Evolutionary conservation across 208 protist genomes (phyloP).

Genomic region (Leishmania martiniquensis): DNA sequence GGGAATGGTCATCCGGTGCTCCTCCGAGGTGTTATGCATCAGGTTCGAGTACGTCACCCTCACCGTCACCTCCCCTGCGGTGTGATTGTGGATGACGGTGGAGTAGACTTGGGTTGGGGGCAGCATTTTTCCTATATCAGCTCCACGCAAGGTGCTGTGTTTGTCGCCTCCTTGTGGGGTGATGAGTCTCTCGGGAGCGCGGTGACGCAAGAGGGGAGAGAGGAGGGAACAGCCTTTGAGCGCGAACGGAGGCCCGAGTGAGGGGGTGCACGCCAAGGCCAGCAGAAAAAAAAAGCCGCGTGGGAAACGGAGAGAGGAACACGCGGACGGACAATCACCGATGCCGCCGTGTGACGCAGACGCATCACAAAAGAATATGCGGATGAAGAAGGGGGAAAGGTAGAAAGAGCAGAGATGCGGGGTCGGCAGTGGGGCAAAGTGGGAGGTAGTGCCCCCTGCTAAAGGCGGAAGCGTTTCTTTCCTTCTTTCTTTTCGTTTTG

Average conservation of each 20-base stretch:
- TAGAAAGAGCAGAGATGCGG: neutral
- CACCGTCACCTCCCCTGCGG: constrained; percentile 35
- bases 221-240: neutral
- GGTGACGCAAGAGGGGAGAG: neutral
- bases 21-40: constrained; percentile 6
- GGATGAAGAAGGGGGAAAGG: neutral
- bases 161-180: neutral
- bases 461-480: neutral
- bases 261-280: neutral
- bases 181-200: neutral
- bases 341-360: neutral
- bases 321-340: neutral
- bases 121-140: constrained; percentile 34
- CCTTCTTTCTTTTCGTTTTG: no score
- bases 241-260: neutral
- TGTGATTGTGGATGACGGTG: constrained; percentile 51
- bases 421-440: neutral
- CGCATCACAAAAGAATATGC: neutral
- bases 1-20: constrained; percentile 15
- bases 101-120: constrained; percentile 78
- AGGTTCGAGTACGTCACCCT: constrained; percentile 41
- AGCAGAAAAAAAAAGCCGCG: neutral
- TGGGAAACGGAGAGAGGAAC: neutral
- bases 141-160: neutral
- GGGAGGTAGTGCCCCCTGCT: neutral